Percentiles rank a stretch among this genome's conserved stretches.
Conservation (phyloP, 176 grass and related monocot species). For the Aegilops tauschii region DNA sequence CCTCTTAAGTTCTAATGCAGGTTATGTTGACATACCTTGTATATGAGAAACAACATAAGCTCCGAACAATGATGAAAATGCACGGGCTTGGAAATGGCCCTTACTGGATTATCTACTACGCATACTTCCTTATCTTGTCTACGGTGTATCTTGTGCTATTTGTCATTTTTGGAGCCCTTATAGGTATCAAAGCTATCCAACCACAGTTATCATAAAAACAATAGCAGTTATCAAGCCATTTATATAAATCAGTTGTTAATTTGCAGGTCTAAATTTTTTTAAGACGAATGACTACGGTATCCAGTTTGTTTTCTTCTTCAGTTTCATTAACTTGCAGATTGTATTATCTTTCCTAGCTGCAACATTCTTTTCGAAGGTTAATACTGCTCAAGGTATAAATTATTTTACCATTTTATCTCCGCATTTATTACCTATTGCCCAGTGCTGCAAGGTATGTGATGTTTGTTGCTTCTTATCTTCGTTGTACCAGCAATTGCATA, state of each 20-base stretch:
- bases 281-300: slow-evolving; percentile 76
- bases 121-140: slow-evolving; percentile 82
- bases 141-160: slow-evolving; percentile 67
- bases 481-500: slow-evolving; percentile 72
- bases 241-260: slow-evolving; percentile 29
- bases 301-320: slow-evolving; percentile 86
- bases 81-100: slow-evolving; percentile 84
- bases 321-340: slow-evolving; percentile 95
- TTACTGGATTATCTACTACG: slow-evolving; percentile 92
- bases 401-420: neutral
- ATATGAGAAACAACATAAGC: slow-evolving; percentile 95
- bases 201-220: neutral
- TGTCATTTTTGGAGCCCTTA: slow-evolving; percentile 76
- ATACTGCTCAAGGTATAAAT: slow-evolving; percentile 73
- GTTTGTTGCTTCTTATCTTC: slow-evolving; percentile 16
- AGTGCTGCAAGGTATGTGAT: slow-evolving; percentile 32
- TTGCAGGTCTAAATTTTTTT: slow-evolving; percentile 86
- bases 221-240: neutral
- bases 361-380: slow-evolving; percentile 74
- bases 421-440: neutral
- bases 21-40: slow-evolving; percentile 84
- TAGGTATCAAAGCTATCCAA: slow-evolving; percentile 54
- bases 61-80: slow-evolving; percentile 99
- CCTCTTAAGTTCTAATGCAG: slow-evolving; percentile 43
- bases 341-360: slow-evolving; percentile 69